These are phyloP conservation scores for Annulohypoxylon maeteangense DNA, from an alignment of 495 filamentous ascomycete genomes.

Conservation along the genomic window DNA sequence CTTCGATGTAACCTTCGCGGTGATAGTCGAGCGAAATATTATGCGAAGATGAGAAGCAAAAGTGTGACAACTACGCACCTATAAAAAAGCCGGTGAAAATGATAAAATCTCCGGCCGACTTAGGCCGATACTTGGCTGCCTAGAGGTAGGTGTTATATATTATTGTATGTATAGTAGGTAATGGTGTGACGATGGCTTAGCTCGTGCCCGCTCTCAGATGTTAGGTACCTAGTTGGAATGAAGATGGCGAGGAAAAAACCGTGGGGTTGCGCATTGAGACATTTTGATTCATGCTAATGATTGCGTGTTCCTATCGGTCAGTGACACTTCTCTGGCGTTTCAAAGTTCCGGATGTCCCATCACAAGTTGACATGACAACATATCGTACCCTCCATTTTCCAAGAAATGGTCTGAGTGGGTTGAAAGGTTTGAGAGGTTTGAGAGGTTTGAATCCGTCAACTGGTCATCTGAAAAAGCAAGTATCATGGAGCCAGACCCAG, in stretches of 20 bases:
- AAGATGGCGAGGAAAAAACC: conserved; percentile 20
- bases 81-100: conserved; percentile 3
- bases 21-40: not conserved
- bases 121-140: not conserved
- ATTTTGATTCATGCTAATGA: conserved; percentile 5
- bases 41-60: not conserved
- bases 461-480: conserved; percentile 17
- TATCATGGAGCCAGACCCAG: conserved; percentile 17
- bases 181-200: conserved; percentile 20
- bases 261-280: conserved; percentile 26
- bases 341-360: conserved; percentile 9
- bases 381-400: conserved; percentile 12
- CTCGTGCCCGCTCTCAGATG: conserved; percentile 14
- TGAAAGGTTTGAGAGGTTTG: not conserved
- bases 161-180: conserved; percentile 3
- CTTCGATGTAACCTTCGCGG: not conserved
- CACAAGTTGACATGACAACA: not conserved
- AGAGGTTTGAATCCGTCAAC: not conserved
- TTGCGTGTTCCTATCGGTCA: conserved; percentile 18
- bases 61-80: conserved; percentile 6
- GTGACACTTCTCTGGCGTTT: not conserved
- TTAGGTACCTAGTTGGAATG: not conserved
- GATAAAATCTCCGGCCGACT: not conserved
- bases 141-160: conserved; percentile 3
- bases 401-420: conserved; percentile 19